Percentiles rank a stretch among this genome's conserved stretches.
These are phyloP conservation scores for Fragaria iinumae DNA, from an alignment of 306 rosid species.

Conservation along the genomic window DNA sequence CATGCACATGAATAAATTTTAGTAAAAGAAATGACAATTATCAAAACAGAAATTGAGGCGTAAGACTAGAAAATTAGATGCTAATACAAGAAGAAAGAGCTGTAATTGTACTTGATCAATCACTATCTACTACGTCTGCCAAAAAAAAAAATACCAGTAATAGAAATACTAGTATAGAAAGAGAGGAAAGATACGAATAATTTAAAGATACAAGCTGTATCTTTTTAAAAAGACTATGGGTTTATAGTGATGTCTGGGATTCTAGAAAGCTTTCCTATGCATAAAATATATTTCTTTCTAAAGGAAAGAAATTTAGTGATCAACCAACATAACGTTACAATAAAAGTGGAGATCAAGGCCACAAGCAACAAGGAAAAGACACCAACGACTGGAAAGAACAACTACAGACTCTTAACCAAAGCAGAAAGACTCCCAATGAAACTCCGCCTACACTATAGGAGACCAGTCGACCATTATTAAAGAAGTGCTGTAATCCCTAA, in stretches of 20 bases:
- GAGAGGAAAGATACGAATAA: not conserved
- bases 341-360: not conserved
- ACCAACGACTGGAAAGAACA: not conserved
- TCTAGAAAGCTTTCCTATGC: not conserved
- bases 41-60: not conserved
- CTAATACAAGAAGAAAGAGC: not conserved
- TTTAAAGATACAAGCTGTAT: not conserved
- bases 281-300: not conserved
- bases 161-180: not conserved
- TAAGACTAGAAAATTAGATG: not conserved
- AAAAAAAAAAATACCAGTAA: not conserved
- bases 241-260: not conserved
- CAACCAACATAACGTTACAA: too few species aligned
- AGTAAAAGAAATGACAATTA: constrained; percentile 17
- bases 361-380: not conserved
- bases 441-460: not conserved
- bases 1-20: constrained; percentile 23
- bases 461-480: not conserved
- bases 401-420: not conserved
- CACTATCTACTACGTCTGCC: not conserved
- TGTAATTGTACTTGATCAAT: not conserved
- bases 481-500: not conserved
- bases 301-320: too few species aligned
- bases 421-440: not conserved
- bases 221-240: not conserved